Conservation (phyloP, 2,329 filamentous ascomycete genomes). For the Thielaviopsis ethacetica region DNA sequence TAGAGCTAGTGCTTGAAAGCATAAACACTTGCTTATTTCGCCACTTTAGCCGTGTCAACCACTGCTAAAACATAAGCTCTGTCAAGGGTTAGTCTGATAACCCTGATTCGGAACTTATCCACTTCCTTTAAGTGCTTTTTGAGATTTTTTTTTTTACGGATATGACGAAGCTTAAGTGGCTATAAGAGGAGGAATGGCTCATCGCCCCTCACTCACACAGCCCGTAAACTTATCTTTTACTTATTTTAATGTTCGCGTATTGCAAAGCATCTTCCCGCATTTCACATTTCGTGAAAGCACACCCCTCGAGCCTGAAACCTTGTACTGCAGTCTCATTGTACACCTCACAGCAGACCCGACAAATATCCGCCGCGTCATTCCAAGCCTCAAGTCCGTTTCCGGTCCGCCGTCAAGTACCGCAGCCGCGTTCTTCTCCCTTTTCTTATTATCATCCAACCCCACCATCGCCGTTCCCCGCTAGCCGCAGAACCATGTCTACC, state of each 20-base stretch:
- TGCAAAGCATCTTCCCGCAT: neutral
- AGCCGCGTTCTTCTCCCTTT: neutral
- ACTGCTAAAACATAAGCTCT: neutral
- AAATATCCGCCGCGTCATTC: neutral
- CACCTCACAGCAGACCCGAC: neutral
- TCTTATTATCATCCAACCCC: constrained; percentile 3
- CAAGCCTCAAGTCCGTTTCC: neutral
- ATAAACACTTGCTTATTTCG: neutral
- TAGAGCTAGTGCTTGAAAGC: neutral
- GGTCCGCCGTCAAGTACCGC: neutral
- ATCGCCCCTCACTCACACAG: neutral
- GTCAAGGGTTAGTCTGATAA: neutral
- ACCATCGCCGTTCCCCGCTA: neutral
- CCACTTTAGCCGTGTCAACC: neutral
- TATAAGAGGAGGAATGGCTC: constrained; percentile 2
- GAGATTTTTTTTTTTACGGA: neutral
- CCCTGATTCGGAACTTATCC: neutral
- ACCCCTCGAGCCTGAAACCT: neutral
- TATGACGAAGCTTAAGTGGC: neutral
- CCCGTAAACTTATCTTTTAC: neutral
- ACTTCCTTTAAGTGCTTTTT: neutral
- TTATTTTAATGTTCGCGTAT: neutral
- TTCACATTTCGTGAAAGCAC: neutral
- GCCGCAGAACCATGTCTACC: constrained; percentile 18
- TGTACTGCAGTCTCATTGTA: neutral